Evolutionary conservation across 1,139 yeast species (phyloP), one percentile per base, ranked within the genome.

Genomic region (Candida tetrigidarum): DNA sequence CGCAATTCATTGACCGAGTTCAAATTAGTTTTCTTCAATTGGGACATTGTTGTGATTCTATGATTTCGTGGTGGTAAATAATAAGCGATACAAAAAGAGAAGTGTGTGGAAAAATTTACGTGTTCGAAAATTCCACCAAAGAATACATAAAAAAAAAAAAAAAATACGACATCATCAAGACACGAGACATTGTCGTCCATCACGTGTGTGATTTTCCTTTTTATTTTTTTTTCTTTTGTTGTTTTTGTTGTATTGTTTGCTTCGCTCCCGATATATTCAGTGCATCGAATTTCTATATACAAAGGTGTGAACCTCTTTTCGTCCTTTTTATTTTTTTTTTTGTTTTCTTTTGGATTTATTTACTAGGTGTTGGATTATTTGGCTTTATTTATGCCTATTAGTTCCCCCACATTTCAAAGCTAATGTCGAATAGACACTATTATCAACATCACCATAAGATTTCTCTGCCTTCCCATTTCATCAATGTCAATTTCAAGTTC

Each of bases 401-500:
- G 36, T 25, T 32, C 36, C 14, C 18, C 15, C 14, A 32, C 25
- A 10, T 19, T 19, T 14, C 36, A 19, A 32, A 32, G 36, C 36
- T 32, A 32, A 32, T 32, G 36, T 32, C 36, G 11, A 32, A 32
- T 32, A 32, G 36, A 32, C 36, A 32, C 36, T 32, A 32, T 32
- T 32, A 32, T 32, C 36, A 32, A 32, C 25, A 28, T 37, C 26
- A 19, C 19, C 33, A 37, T 18, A 37, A 37, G 41, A 55, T 70
- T 12, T 80, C 76, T 43, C 66, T 86, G 15, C 81, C 80, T 3
- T 80, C 84, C 67, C 72, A 83, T 4, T 92, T 84, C 55, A 84
- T 91, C 49, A 93, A 93, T 60, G 92, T 92, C 26, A 86, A 88
- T 58, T 92, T 87, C 61, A 81, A 90, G 55, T 87, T 93, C 58